Conservation (phyloP, 75 land plant genomes). For the Sequoia sempervirens region DNA sequence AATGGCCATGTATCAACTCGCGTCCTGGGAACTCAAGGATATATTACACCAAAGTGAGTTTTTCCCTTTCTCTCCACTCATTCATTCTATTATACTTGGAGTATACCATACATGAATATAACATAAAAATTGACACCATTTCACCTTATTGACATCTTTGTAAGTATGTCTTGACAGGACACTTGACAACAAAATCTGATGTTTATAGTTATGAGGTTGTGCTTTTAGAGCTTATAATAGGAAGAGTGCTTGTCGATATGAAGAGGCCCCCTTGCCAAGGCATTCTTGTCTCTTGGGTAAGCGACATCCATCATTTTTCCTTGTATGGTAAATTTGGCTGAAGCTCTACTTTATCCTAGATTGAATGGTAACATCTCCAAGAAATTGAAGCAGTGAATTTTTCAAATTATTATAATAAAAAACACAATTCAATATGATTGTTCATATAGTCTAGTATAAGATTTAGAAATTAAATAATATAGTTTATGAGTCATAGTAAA, state of each 20-base stretch:
- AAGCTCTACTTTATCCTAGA: neutral
- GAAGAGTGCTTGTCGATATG: slow-evolving; percentile 60
- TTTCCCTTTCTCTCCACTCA: neutral
- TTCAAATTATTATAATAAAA: too few species aligned
- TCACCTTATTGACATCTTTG: neutral
- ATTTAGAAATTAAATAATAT: too few species aligned
- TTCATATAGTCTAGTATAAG: too few species aligned
- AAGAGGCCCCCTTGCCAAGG: slow-evolving; percentile 54
- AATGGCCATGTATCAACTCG: slow-evolving; percentile 60
- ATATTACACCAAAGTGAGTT: slow-evolving; percentile 83
- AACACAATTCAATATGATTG: too few species aligned
- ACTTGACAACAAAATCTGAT: slow-evolving; percentile 75
- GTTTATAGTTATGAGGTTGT: slow-evolving; percentile 83
- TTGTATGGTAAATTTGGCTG: neutral
- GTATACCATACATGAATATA: neutral
- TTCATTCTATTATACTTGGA: neutral
- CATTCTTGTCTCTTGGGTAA: slow-evolving; percentile 45
- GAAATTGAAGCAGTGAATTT: neutral
- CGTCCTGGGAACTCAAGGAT: slow-evolving; percentile 80
- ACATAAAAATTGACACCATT: neutral
- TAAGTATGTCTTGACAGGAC: slow-evolving; percentile 46
- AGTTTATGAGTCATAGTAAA: too few species aligned
- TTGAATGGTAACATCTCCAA: slow-evolving; percentile 8
- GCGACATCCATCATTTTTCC: neutral
- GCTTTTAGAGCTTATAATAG: slow-evolving; percentile 62